A percentile compares a stretch with the other conserved stretches of the same genome.
These are phyloP conservation scores for Urtica urens DNA, from an alignment of 306 rosid genomes.

Conservation along the genomic window DNA sequence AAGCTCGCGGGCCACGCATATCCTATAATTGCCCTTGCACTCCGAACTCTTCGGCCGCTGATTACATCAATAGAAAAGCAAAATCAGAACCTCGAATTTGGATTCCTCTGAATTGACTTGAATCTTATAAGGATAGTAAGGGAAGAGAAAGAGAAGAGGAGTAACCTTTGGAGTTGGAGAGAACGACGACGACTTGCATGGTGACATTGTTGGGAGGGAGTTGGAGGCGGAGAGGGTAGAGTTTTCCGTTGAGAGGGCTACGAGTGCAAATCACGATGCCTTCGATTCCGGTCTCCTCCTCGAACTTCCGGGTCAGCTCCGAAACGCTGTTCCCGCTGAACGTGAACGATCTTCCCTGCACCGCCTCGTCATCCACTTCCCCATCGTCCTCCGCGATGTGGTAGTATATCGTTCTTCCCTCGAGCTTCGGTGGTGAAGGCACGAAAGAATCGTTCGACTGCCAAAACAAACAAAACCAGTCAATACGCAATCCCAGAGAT, in stretches of 20 bases:
- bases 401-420: slow-evolving; percentile 73
- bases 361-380: slow-evolving; percentile 48
- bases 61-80: slow-evolving; percentile 10
- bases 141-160: not conserved
- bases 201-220: slow-evolving; percentile 84
- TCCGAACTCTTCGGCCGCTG: slow-evolving; percentile 50
- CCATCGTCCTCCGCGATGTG: slow-evolving; percentile 73
- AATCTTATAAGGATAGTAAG: no score
- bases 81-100: not conserved
- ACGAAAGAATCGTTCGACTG: slow-evolving; percentile 43
- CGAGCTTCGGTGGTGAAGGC: slow-evolving; percentile 38
- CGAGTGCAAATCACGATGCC: slow-evolving; percentile 59
- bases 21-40: slow-evolving; percentile 38
- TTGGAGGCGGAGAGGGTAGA: slow-evolving; percentile 80
- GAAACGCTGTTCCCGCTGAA: slow-evolving; percentile 79
- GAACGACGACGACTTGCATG: slow-evolving; percentile 64
- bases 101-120: no score
- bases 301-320: slow-evolving; percentile 54
- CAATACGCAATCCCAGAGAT: no score
- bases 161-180: slow-evolving; percentile 50
- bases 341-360: slow-evolving; percentile 36
- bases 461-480: slow-evolving; percentile 5
- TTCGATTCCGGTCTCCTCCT: slow-evolving; percentile 69
- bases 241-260: slow-evolving; percentile 69
- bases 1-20: slow-evolving; percentile 5